These are phyloP conservation scores for Tetracladium setigerum DNA, from an alignment of 495 filamentous ascomycete species.

Conservation along the genomic window DNA sequence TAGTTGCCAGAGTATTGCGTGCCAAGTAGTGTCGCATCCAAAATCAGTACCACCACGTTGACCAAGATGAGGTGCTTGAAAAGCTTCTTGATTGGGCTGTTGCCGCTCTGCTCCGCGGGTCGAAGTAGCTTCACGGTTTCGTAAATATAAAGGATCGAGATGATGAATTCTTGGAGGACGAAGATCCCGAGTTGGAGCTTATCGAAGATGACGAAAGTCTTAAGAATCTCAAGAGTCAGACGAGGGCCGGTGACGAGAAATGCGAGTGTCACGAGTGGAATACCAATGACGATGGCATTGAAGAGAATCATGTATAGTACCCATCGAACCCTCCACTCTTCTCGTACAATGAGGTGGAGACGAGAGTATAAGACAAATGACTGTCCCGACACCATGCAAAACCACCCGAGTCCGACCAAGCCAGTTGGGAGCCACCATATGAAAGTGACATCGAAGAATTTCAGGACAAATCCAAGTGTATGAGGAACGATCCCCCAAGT, in stretches of 20 bases:
- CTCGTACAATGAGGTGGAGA: constrained; percentile 50
- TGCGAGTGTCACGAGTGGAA: constrained; percentile 42
- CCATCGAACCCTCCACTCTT: constrained; percentile 37
- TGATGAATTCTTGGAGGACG: constrained; percentile 48
- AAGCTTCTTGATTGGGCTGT: constrained; percentile 15
- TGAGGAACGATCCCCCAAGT: constrained; percentile 49
- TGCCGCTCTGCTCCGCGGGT: constrained; percentile 6
- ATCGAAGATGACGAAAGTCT: constrained; percentile 47
- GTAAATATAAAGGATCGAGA: constrained; percentile 51
- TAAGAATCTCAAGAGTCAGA: constrained; percentile 26
- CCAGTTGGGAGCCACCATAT: constrained; percentile 31
- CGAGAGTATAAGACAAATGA: constrained; percentile 64
- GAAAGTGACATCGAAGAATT: constrained; percentile 45
- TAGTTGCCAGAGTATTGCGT: constrained; percentile 45
- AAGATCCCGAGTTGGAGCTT: constrained; percentile 50
- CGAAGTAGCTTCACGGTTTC: constrained; percentile 38
- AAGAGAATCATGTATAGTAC: constrained; percentile 53
- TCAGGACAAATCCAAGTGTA: constrained; percentile 53
- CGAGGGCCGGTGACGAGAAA: constrained; percentile 39
- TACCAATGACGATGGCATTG: constrained; percentile 45
- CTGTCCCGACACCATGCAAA: constrained; percentile 57
- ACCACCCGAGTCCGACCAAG: constrained; percentile 50
- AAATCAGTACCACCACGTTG: constrained; percentile 35
- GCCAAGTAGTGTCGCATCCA: constrained; percentile 41
- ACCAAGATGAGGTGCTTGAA: constrained; percentile 44